Base-by-base conservation (phyloP, 176 grass and related monocot genomes). In the Phragmites australis region DNA sequence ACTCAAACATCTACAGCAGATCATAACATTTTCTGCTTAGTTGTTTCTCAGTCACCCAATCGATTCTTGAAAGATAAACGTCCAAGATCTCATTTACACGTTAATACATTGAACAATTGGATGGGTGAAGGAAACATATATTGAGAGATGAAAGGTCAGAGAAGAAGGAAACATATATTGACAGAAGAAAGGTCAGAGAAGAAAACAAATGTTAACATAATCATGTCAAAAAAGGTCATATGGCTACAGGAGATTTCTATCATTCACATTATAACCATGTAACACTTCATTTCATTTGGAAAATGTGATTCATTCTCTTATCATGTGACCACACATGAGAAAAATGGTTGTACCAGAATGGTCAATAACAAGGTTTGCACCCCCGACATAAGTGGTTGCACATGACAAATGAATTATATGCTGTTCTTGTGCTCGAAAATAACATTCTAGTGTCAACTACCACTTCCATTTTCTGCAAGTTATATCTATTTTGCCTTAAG, bases 401-500 rank as follows among this genome's bases (percentile, higher is more conserved):
- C 18, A 57, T 80, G 22, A 54, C 9, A 70, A 43, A 55, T n/a
- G 44, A 57, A 75, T 44, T 31, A 0, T 56, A 14, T 18, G 50
- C 40, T 21, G 61, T 5, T 76, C 29, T 19, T 32, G 71, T 11
- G 32, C 47, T 54, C 55, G 19, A n/a, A 66, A 55, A n/a, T 23
- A 19, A 34, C 40, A 68, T 37, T 32, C 72, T 72, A 26, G 6
- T 58, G 40, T 26, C 52, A 76, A 65, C 15, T 25, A 8, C 5
- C 19, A 10, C 49, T 21, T 27, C 51, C 52, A 59, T 39, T 25
- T 52, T 44, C 67, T 34, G 23, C 41, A 22, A 49, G 48, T 17
- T 13, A 14, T 26, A 43, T 16, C 69, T 84, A 84, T 68, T 65
- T 68, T 43, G 4, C 17, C 82, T 82, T 93, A 3, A 88, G 53